Conservation (phyloP, 306 rosid species). For the Prunus kanzakura region DNA sequence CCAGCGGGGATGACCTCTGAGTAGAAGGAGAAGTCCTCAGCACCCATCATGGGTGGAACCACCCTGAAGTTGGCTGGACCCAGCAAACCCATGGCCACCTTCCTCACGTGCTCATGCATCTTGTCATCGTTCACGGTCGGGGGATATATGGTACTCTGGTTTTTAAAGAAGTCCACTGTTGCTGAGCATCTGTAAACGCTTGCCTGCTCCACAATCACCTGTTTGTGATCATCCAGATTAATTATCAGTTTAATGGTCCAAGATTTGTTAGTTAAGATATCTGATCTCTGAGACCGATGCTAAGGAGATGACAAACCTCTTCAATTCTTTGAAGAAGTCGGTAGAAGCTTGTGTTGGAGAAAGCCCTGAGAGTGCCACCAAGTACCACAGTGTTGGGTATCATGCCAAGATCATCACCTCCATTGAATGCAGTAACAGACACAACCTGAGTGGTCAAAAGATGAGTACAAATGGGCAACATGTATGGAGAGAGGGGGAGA, state of each 20-base stretch:
- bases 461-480: not conserved
- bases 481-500: not conserved
- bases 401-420: conserved; percentile 69
- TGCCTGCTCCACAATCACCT: conserved; percentile 90
- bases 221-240: conserved; percentile 3
- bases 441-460: conserved; percentile 51
- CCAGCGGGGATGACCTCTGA: conserved; percentile 67
- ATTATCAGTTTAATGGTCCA: not conserved
- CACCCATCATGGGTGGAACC: conserved; percentile 95
- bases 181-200: conserved; percentile 77
- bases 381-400: conserved; percentile 65
- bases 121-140: conserved; percentile 81
- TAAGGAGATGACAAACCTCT: conserved; percentile 45
- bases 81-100: conserved; percentile 66
- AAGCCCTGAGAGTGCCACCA: conserved; percentile 92
- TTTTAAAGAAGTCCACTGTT: conserved; percentile 75
- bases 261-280: not conserved
- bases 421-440: conserved; percentile 78
- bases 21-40: conserved; percentile 91
- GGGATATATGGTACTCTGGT: conserved; percentile 73
- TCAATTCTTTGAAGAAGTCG: conserved; percentile 70
- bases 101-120: conserved; percentile 87
- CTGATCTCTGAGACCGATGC: too few species aligned
- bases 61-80: conserved; percentile 67
- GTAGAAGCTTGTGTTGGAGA: conserved; percentile 85